Conservation (phyloP, 768 basidiomycete genomes). For the Tulasnella sp. region DNA sequence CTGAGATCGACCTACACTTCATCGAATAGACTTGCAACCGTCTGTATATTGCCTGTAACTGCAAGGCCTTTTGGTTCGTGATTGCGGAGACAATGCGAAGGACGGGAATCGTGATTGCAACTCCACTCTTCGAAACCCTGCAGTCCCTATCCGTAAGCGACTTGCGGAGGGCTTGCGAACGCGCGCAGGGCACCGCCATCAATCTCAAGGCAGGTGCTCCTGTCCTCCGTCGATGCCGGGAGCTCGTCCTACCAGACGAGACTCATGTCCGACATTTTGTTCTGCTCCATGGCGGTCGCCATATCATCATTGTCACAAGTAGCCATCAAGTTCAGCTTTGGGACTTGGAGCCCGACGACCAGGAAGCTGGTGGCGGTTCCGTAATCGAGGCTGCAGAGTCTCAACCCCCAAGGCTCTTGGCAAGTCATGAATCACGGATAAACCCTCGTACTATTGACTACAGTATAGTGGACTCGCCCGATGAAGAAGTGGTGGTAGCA, state of each 20-base stretch:
- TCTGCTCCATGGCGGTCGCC: not conserved
- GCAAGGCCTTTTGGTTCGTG: not conserved
- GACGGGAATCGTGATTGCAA: not conserved
- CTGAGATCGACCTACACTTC: not conserved
- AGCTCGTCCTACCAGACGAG: not conserved
- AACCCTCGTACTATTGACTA: not conserved
- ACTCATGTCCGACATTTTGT: not conserved
- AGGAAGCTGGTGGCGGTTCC: not conserved
- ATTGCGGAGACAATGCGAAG: not conserved
- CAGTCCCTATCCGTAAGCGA: not conserved
- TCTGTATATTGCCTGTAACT: not conserved
- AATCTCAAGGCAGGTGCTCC: not conserved
- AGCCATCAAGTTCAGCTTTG: not conserved
- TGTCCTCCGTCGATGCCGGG: not conserved
- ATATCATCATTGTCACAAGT: not conserved
- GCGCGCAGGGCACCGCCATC: not conserved
- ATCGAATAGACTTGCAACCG: not conserved
- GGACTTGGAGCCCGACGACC: not conserved
- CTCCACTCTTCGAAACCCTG: not conserved
- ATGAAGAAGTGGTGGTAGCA: not conserved
- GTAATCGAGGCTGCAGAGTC: not conserved
- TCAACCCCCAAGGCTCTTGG: not conserved
- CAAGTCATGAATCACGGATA: not conserved
- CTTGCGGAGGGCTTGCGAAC: not conserved
- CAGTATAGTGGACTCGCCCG: not conserved